These are phyloP conservation scores for Lactarius quietus DNA, from an alignment of 768 basidiomycete species.

Conservation along the genomic window DNA sequence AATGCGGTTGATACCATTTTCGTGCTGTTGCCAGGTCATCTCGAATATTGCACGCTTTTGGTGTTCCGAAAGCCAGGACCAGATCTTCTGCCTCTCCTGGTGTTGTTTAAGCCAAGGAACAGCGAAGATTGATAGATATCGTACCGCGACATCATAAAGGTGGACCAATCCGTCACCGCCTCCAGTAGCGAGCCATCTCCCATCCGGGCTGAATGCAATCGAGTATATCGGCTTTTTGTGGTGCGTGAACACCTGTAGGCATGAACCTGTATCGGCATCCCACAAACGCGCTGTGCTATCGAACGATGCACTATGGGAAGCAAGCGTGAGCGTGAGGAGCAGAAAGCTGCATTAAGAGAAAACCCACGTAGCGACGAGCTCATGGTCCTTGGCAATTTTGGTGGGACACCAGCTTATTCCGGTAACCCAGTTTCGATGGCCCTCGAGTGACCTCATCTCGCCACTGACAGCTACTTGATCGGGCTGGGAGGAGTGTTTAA, in stretches of 20 bases:
- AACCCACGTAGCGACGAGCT: constrained; percentile 68
- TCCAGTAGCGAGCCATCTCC: constrained; percentile 68
- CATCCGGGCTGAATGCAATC: constrained; percentile 71
- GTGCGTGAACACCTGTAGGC: constrained; percentile 65
- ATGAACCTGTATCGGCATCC: constrained; percentile 76
- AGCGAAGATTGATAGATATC: too few relatives aligned
- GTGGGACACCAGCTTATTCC: constrained; percentile 67
- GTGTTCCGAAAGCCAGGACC: constrained; percentile 25
- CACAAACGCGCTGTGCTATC: constrained; percentile 79
- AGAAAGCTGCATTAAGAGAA: constrained; percentile 10
- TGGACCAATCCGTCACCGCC: constrained; percentile 75
- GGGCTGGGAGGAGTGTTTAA: constrained; percentile 33
- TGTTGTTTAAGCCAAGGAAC: background rate
- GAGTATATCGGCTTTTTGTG: constrained; percentile 73
- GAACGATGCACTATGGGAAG: constrained; percentile 61
- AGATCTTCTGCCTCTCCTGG: constrained; percentile 23
- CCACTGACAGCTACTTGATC: constrained; percentile 29
- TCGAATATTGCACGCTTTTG: constrained; percentile 26
- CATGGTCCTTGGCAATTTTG: constrained; percentile 45
- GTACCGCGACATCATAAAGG: constrained; percentile 66
- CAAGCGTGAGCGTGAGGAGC: background rate
- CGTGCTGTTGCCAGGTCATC: constrained; percentile 26
- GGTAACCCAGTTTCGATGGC: constrained; percentile 64
- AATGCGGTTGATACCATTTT: constrained; percentile 48
- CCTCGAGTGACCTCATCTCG: constrained; percentile 45